Base-by-base conservation (phyloP, 257 asterid species). In the Coffea eugenioides region DNA sequence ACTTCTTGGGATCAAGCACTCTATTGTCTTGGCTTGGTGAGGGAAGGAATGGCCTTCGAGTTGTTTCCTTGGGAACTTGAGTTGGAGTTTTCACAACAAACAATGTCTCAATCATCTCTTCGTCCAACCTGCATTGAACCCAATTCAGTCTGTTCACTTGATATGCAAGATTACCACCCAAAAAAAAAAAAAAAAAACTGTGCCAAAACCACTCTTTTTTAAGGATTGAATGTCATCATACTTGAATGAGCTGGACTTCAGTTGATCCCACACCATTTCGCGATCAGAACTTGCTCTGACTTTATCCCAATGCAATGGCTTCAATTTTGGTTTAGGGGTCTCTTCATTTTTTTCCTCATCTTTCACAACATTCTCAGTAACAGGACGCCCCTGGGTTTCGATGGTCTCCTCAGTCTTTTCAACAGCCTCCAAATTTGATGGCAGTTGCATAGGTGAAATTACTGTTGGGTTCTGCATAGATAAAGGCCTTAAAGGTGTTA, bases 181-280 rank as follows among this genome's bases (percentile, higher is more conserved):
- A 31, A 31, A 31, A 1, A 46, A 12, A 45, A 49, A 74, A 79
- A 54, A 66, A 57, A 34, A 69, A 49, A 2, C 27, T 43, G 45
- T 8, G 46, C 67, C 46, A 62, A 52, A 18, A 78, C 39, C 76
- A 52, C 20, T 18, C 15, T 51, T 21, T 39, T 39, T 62, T 13
- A 75, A 79, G 74, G 49, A 57, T 46, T 65, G 67, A 77, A 11
- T 69, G 72, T 83, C 87, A 71, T 84, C 87, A 73, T 92, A 94
- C 99, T 88, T 91, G 68, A 95, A 95, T 23, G 98, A 90, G 91
- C 98, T 91, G 85, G 91, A 90, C 85, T 92, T 90, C 52, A 96
- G 88, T 68, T 94, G 99, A 91, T 96, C 99, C 99, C 98, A 96
- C 82, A 94, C 98, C 97, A 92, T 96, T 87, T 92, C 97, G 39